Percentiles rank a stretch among this genome's conserved stretches.
These are phyloP conservation scores for Rosa lucieae DNA, from an alignment of 306 rosid genomes.

Conservation along the genomic window DNA sequence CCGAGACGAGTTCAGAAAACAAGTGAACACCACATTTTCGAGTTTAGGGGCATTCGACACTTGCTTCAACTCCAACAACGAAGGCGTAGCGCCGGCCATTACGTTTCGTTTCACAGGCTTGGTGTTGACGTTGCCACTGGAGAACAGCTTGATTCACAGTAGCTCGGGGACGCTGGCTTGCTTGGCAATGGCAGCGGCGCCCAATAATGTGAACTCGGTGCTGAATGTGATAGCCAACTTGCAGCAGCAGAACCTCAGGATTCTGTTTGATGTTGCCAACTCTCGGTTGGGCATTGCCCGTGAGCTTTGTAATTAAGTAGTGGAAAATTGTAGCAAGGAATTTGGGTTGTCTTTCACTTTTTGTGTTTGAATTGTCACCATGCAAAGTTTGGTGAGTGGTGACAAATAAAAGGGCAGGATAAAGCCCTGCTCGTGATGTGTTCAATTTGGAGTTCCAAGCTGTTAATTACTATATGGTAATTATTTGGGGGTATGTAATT, in stretches of 20 bases:
- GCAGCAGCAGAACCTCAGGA: conserved; percentile 90
- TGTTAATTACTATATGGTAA: neutral
- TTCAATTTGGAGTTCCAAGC: neutral
- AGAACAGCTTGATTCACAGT: conserved; percentile 85
- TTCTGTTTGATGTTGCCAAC: conserved; percentile 77
- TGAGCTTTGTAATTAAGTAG: conserved; percentile 68
- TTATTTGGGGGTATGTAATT: neutral
- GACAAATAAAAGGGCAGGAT: neutral
- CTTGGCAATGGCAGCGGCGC: conserved; percentile 89
- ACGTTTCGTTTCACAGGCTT: conserved; percentile 58
- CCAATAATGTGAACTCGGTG: conserved; percentile 74
- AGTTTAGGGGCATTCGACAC: conserved; percentile 86
- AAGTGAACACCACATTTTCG: conserved; percentile 59
- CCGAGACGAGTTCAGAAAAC: conserved; percentile 81
- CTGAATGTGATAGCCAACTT: conserved; percentile 85
- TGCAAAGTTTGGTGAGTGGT: neutral
- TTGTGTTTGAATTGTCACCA: neutral
- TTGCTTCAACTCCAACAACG: conserved; percentile 54
- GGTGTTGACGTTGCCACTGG: conserved; percentile 64
- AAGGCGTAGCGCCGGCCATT: conserved; percentile 49
- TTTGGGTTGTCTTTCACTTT: neutral
- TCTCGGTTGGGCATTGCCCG: conserved; percentile 81
- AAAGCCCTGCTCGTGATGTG: neutral
- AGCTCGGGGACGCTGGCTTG: conserved; percentile 79
- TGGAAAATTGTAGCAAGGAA: neutral